Percentiles rank a stretch among this genome's conserved stretches.
These are phyloP conservation scores for Aureobasidium musti DNA, from an alignment of 2,329 filamentous ascomycete species.

Conservation along the genomic window DNA sequence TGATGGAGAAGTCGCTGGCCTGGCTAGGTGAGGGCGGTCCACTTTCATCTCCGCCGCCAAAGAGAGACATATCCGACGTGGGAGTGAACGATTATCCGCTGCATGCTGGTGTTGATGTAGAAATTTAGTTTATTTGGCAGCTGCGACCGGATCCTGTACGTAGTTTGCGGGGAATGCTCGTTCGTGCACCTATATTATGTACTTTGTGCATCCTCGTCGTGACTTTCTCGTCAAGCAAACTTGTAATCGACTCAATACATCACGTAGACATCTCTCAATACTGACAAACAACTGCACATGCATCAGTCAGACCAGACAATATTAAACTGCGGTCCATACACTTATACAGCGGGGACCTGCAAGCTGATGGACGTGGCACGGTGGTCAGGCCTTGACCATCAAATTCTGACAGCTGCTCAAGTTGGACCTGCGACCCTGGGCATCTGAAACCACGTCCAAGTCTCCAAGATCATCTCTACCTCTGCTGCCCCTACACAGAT, in stretches of 20 bases:
- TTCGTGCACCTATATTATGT: background rate
- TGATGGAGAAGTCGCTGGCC: constrained; percentile 24
- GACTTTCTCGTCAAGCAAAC: background rate
- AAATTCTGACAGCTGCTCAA: constrained; percentile 52
- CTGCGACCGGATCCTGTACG: background rate
- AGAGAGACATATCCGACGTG: constrained; percentile 13
- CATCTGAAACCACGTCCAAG: constrained; percentile 64
- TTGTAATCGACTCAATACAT: background rate
- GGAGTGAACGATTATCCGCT: background rate
- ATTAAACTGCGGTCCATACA: constrained; percentile 60
- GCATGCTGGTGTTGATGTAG: constrained; percentile 16
- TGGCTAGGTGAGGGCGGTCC: constrained; percentile 21
- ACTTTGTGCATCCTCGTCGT: background rate
- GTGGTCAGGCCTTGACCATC: constrained; percentile 62
- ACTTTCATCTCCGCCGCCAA: constrained; percentile 16
- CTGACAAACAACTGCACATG: constrained; percentile 67
- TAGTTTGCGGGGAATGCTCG: background rate
- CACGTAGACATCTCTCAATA: too few species aligned
- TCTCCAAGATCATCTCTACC: too few species aligned
- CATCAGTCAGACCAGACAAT: constrained; percentile 62
- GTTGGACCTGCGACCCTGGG: constrained; percentile 60
- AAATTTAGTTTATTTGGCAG: constrained; percentile 5
- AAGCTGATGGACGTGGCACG: constrained; percentile 58
- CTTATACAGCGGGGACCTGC: constrained; percentile 63
- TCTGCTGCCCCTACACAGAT: constrained; percentile 57